Evolutionary conservation across 2,329 filamentous ascomycete genomes (phyloP).

Genomic region (Thelonectria blattea): DNA sequence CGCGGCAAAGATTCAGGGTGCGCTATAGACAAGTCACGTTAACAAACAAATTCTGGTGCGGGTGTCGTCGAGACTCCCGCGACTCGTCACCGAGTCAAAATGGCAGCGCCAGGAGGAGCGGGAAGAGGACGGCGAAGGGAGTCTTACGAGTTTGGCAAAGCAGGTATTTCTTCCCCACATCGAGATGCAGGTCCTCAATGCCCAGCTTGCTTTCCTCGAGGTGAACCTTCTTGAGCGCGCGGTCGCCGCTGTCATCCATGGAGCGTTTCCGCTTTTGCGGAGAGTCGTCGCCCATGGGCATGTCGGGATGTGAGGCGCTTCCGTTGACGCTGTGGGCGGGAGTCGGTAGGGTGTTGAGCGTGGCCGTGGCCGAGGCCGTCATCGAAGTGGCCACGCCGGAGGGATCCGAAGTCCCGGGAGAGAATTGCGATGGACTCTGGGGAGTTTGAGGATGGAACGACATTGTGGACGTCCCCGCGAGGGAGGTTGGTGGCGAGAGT

Average conservation of each 20-base stretch:
- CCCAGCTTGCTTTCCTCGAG: constrained; percentile 61
- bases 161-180: constrained; percentile 71
- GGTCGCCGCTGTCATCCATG: constrained; percentile 61
- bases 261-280: constrained; percentile 68
- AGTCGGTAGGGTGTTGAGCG: constrained; percentile 60
- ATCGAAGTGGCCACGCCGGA: constrained; percentile 59
- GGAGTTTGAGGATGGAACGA: constrained; percentile 72
- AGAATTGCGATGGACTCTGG: constrained; percentile 69
- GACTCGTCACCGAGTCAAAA: constrained; percentile 30
- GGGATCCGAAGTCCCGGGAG: constrained; percentile 60
- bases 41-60: constrained; percentile 47
- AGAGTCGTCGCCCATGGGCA: constrained; percentile 58
- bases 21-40: constrained; percentile 54
- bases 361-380: constrained; percentile 54
- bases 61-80: constrained; percentile 34
- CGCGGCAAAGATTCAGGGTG: constrained; percentile 55
- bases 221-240: constrained; percentile 66
- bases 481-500: constrained; percentile 40
- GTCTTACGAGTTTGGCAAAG: constrained; percentile 71
- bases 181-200: constrained; percentile 69
- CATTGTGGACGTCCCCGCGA: constrained; percentile 57
- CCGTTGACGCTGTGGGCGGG: constrained; percentile 69
- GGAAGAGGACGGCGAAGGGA: constrained; percentile 52
- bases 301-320: constrained; percentile 52
- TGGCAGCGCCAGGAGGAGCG: constrained; percentile 35